Base-by-base conservation (phyloP, 331 rosid species). In the Malus hybrid region DNA sequence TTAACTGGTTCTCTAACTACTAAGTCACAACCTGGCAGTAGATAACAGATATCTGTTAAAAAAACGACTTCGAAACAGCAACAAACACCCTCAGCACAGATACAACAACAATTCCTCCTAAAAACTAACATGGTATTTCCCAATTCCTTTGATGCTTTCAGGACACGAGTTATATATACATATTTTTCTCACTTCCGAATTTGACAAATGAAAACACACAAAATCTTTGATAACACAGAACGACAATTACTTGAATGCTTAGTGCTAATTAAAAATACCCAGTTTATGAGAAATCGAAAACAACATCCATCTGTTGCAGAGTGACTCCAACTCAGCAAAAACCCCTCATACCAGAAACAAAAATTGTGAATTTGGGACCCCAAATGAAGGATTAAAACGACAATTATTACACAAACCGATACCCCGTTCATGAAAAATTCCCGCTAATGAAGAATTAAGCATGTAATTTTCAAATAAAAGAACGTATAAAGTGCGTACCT, bases 21-120 rank as follows among this genome's bases (percentile, higher is more conserved):
- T 19, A 83, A 75, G 32, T 34, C 77, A 74, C 70, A 54, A 48
- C 86, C 91, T 89, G 81, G 55, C 55, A 75, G 71, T 73, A 50
- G 76, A 32, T 33, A 63, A 76, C 52, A 72, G 31, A 46, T 68
- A 70, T 20, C 44, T 69, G 46, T 27, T 59, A 31, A 54, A 5
- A 71, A 32, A 27, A 44, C 20, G 12, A 55, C 29, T 32, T 39
- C 48, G 27, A 69, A 44, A 29, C 11, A 44, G 15, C 14, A 59
- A 20, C 31, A 73, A 55, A 32, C 2, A 42, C 4, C 54, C 20
- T 16, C 33, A 65, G 20, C 69, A 18, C 28, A 78, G 5, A 19
- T 48, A 33, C 9, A n/a, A 13, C 24, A 56, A 62, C 6, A 2
- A 7, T 62, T 62, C 34, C 66, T 27, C 33, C 66, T 11, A 61